Percentiles rank a stretch among this genome's conserved stretches.
phyloP scores from a whole-genome alignment of 371 early-diverging fungal genomes.

The Mortierella sp. region DNA sequence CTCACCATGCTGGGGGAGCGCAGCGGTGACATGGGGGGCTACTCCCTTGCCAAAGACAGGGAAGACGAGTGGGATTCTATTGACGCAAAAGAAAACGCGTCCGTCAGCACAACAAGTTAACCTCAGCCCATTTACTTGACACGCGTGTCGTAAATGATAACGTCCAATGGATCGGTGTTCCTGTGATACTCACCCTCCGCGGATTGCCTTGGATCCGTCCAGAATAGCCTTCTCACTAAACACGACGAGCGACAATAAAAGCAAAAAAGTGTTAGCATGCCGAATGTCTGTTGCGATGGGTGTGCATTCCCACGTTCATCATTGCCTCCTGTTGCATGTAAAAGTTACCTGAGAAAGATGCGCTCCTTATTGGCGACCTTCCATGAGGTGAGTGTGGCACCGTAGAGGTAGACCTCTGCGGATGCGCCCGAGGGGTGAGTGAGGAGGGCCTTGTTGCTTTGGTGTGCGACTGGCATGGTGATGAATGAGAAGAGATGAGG shows the following conservation, averaged over 20 bases:
- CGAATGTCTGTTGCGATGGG: too few species aligned
- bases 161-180: neutral
- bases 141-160: neutral
- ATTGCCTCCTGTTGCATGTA: neutral
- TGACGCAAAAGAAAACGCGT: neutral
- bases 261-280: neutral
- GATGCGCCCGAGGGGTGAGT: constrained; percentile 64
- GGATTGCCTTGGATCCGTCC: constrained; percentile 89
- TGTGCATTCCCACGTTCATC: neutral
- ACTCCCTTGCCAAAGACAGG: constrained; percentile 83
- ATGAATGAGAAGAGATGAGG: neutral
- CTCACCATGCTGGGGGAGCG: constrained; percentile 79
- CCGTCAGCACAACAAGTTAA: neutral
- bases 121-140: neutral
- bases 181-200: constrained; percentile 74
- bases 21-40: constrained; percentile 51
- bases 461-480: constrained; percentile 44
- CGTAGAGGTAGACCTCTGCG: constrained; percentile 75
- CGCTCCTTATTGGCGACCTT: constrained; percentile 73
- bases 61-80: constrained; percentile 80
- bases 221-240: constrained; percentile 76
- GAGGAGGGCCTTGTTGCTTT: constrained; percentile 32
- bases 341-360: constrained; percentile 80
- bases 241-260: neutral
- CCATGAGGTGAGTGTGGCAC: constrained; percentile 90